Base-by-base conservation (phyloP, 257 asterid species). In the Solanum clarkiae region DNA sequence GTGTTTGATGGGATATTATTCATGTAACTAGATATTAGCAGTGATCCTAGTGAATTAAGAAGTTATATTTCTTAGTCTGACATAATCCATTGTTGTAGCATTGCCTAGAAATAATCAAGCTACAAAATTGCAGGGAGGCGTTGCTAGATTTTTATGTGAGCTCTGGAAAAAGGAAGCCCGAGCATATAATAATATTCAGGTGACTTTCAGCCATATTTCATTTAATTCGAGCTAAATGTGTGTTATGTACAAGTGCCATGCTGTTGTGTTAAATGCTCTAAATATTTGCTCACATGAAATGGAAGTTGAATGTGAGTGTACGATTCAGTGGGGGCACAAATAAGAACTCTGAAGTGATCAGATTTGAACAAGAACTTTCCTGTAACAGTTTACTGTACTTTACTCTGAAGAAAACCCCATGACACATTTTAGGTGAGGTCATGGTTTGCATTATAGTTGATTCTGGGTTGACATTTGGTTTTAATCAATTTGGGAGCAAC, bases 101-200 rank as follows among this genome's bases (percentile, higher is more conserved):
- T 15, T 68, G 45, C 80, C 32, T 29, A 16, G 45, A 66, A 54
- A 54, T 79, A 68, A 79, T 51, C 26, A n/a, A 36, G 12, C 14
- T 47, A 57, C 68, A 26, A 40, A 40, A 45, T 80, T 80, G 40
- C 96, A 95, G 99, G 92, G 99, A 95, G 85, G 92, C 90, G 62
- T 89, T 95, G 57, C 42, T 94, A 0, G 98, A 95, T 84, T 95
- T 92, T 90, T 94, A 94, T 84, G 79, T 71, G 18, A 95, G 97
- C 84, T 94, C 98, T 29, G 94, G 91, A 5, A 92, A 92, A 86
- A 90, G 95, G 85, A 95, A 95, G 93, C 99, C 99, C 2, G 96
- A 92, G 4, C 98, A 94, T 56, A 94, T 95, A 4, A 93, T 95
- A 84, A 93, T 95, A 20, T 95, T 95, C 90, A 92, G 98, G 99